phyloP scores from a whole-genome alignment of 2,329 filamentous ascomycete species.

The Penicillium janthinellum region DNA sequence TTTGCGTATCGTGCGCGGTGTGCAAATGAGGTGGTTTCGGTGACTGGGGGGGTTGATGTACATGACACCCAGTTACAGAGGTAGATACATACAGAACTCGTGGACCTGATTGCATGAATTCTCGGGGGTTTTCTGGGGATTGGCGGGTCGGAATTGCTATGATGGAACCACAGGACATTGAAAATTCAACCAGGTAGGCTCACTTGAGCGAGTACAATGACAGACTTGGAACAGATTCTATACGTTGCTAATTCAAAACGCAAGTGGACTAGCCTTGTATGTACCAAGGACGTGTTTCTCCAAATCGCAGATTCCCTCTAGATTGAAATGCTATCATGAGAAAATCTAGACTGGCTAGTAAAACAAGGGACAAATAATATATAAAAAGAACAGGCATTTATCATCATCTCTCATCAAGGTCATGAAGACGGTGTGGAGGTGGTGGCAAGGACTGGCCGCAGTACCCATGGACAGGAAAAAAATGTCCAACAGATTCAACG shows the following conservation, averaged over 20 bases:
- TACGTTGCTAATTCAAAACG: neutral
- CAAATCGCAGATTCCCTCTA: conserved; percentile 28
- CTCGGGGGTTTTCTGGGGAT: neutral
- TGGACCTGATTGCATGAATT: neutral
- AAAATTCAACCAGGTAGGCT: neutral
- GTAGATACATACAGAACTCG: neutral
- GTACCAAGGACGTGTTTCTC: conserved; percentile 7
- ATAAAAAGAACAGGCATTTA: conserved; percentile 37
- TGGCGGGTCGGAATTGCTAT: neutral
- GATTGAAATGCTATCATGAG: conserved; percentile 37
- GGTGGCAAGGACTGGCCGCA: conserved; percentile 31
- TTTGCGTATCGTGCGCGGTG: neutral
- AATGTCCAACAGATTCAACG: neutral
- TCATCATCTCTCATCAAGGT: conserved; percentile 51
- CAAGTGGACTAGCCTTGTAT: conserved; percentile 9
- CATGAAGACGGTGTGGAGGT: conserved; percentile 46
- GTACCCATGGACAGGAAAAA: neutral
- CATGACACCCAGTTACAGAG: neutral
- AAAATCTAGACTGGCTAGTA: conserved; percentile 40
- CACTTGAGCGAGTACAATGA: neutral
- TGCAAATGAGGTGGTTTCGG: neutral
- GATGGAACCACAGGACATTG: neutral
- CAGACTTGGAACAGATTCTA: neutral
- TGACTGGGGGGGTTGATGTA: neutral
- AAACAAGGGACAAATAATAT: conserved; percentile 24